Conservation (phyloP, 495 filamentous ascomycete species). For the Cladorrhinum samala region DNA sequence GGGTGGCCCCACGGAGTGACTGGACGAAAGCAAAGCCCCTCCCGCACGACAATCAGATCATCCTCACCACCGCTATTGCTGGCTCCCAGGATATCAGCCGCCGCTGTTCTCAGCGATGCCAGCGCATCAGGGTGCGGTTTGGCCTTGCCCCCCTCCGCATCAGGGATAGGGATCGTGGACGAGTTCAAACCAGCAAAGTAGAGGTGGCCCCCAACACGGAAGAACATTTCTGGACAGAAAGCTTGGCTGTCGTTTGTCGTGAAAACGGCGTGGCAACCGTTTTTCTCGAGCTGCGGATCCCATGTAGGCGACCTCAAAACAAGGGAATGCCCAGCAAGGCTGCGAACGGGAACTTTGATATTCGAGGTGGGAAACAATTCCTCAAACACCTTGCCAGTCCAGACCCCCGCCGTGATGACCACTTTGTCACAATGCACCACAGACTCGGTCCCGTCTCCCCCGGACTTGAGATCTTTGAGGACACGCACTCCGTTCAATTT, state of each 20-base stretch:
- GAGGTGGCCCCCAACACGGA: conserved; percentile 56
- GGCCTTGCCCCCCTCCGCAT: conserved; percentile 40
- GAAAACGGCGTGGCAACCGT: conserved; percentile 64
- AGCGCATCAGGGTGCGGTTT: conserved; percentile 42
- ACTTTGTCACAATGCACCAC: conserved; percentile 53
- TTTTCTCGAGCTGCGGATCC: conserved; percentile 29
- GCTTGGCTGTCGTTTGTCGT: conserved; percentile 45
- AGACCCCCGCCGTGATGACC: conserved; percentile 62
- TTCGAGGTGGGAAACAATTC: conserved; percentile 55
- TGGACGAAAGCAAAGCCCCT: conserved; percentile 68
- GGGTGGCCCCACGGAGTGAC: conserved; percentile 57
- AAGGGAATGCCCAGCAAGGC: conserved; percentile 67
- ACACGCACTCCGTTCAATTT: conserved; percentile 45
- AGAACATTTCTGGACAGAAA: conserved; percentile 71
- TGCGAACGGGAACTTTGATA: conserved; percentile 47
- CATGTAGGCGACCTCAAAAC: conserved; percentile 58
- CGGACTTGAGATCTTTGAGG: conserved; percentile 36
- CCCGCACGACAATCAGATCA: conserved; percentile 57
- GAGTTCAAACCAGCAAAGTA: conserved; percentile 72
- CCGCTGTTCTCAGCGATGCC: conserved; percentile 46
- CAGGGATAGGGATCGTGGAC: conserved; percentile 50
- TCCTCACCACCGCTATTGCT: conserved; percentile 24
- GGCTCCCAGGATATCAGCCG: conserved; percentile 49
- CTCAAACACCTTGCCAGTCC: conserved; percentile 58
- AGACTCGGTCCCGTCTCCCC: conserved; percentile 27